Conservation (phyloP, 1,284 basidiomycete genomes). For the Ganoderma boninense region DNA sequence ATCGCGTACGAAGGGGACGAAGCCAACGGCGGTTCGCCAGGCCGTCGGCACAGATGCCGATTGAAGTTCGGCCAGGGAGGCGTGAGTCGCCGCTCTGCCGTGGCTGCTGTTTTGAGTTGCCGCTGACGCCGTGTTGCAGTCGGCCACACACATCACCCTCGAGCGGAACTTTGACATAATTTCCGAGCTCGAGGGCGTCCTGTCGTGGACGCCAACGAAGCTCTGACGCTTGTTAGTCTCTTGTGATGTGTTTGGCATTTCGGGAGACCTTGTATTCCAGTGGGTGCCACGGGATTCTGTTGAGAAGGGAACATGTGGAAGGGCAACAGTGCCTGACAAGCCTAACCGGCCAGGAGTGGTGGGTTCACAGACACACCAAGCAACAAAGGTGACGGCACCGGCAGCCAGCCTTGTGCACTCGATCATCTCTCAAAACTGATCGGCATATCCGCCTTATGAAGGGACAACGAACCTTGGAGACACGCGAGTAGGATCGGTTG, state of each 20-base stretch:
- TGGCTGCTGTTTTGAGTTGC: not conserved
- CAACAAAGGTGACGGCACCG: not conserved
- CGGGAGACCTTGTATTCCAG: not conserved
- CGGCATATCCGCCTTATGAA: not conserved
- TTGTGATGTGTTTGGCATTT: not conserved
- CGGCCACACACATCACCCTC: conserved; percentile 55
- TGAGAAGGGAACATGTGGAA: not conserved
- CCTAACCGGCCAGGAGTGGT: not conserved
- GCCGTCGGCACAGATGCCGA: conserved; percentile 62
- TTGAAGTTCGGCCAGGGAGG: conserved; percentile 55
- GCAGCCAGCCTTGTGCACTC: not conserved
- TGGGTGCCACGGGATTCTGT: not conserved
- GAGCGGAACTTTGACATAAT: conserved; percentile 69
- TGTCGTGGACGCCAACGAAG: conserved; percentile 23
- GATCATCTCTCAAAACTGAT: not conserved
- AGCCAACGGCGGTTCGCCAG: conserved; percentile 63
- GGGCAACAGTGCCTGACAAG: not conserved
- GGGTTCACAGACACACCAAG: not conserved
- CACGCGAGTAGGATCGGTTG: not conserved
- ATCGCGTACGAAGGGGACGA: conserved; percentile 77
- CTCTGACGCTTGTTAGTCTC: conserved; percentile 15
- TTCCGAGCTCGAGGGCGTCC: conserved; percentile 47
- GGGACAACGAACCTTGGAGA: not conserved
- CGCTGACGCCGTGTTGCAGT: conserved; percentile 41
- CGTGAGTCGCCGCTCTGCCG: conserved; percentile 44